A percentile compares a stretch with the other conserved stretches of the same genome.
Evolutionary conservation across 257 asterid species (phyloP).

Genomic region (Solanum phureja): DNA sequence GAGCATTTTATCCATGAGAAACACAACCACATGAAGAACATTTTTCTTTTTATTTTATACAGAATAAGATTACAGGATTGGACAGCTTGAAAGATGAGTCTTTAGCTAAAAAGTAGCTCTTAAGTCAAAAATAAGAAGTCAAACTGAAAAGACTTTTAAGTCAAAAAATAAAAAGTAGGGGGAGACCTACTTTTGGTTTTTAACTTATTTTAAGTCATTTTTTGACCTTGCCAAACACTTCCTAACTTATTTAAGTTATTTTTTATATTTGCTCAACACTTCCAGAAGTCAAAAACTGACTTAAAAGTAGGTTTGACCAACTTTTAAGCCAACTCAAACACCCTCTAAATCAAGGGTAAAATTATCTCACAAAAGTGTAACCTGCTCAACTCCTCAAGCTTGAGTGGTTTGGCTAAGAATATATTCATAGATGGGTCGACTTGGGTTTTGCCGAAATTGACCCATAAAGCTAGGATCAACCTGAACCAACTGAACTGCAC

Average conservation of each 20-base stretch:
- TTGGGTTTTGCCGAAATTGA: not conserved
- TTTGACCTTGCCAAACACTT: no score
- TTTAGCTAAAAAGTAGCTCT: not conserved
- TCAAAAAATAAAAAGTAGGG: no score
- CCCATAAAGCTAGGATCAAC: not conserved
- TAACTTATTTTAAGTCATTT: no score
- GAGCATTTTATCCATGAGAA: not conserved
- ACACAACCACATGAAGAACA: not conserved
- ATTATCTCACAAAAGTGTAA: not conserved
- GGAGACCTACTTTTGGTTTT: no score
- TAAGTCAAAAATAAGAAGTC: no score
- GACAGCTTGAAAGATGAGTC: not conserved
- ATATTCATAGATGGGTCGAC: not conserved
- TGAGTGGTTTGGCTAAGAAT: not conserved
- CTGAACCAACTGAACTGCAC: not conserved
- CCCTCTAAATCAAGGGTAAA: not conserved
- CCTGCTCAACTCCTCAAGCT: not conserved
- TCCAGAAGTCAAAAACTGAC: no score
- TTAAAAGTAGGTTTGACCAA: no score
- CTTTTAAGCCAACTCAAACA: no score
- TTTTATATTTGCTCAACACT: no score
- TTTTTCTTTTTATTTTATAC: not conserved
- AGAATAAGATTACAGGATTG: not conserved
- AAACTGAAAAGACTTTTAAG: no score
- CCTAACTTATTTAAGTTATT: no score